Base-by-base conservation (phyloP, 164 flowering plant genomes). In the Vitis riparia region DNA sequence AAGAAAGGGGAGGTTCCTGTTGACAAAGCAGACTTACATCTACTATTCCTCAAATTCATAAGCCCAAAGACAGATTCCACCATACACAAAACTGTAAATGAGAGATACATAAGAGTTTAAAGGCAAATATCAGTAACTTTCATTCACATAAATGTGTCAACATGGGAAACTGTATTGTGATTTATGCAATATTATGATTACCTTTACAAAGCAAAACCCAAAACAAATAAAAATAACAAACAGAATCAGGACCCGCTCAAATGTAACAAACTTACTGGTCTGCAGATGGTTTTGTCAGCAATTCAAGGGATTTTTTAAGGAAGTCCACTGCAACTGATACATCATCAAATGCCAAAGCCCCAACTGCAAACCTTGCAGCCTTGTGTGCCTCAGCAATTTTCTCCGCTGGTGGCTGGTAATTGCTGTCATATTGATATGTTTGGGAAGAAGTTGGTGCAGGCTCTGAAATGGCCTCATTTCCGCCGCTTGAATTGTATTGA, bases 271-370 rank as follows among this genome's bases (percentile, higher is more conserved):
- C 62, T 83, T 79, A 91, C 30, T 85, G 85, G 62, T 81, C 81
- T 5, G 96, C 88, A 1, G 99, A 89, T 57, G 97, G 97, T 74
- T 88, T 91, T 30, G 99, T 95, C 76, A 95, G 78, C 71, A 93
- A 69, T 70, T 95, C 97, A 55, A 95, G 97, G 7, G 98, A 86
- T 64, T 88, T 94, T 66, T 65, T 86, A 14, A 95, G 85, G 75
- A 75, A 77, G 52, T 95, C 99, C 47, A 95, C 91, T 2, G 98
- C 99, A 55, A 84, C 75, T 19, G 88, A 53, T 15, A 95, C 97
- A 64, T 95, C 99, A 75, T 95, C 99, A 79, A 95, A 95, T 58
- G 99, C 99, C 80, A 95, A 76, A n/a, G 99, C 98, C 68, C 98
- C 97, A 23, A 93, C 99, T 0, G 99, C 99, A 83, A 95, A 95